Conservation (phyloP, 257 asterid species). For the Nicotiana otophora region DNA sequence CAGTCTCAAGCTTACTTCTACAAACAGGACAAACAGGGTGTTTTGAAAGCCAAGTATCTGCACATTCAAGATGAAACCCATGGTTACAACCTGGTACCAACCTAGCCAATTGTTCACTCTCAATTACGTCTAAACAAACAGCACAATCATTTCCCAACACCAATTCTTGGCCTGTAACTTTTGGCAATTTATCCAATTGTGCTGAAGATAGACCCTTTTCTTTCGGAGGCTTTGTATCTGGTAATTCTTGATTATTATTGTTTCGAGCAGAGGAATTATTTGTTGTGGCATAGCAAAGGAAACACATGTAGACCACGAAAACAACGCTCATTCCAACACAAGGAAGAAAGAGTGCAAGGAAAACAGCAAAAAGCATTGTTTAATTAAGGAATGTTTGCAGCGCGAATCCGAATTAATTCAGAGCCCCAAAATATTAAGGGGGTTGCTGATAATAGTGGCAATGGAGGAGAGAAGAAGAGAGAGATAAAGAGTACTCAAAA, state of each 20-base stretch:
- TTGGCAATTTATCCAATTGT: constrained; percentile 66
- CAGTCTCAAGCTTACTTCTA: constrained; percentile 49
- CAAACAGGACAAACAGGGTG: constrained; percentile 72
- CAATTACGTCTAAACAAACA: constrained; percentile 70
- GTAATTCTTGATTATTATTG: background rate
- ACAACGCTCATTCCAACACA: constrained; percentile 85
- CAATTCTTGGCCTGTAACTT: constrained; percentile 57
- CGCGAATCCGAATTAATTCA: no score
- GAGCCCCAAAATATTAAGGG: background rate
- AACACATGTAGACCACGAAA: constrained; percentile 63
- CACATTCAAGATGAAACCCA: constrained; percentile 75
- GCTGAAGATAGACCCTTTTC: constrained; percentile 53
- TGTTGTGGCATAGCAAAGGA: constrained; percentile 64
- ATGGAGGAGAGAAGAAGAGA: background rate
- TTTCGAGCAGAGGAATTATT: background rate
- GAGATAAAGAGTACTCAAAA: constrained; percentile 7
- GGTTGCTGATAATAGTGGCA: constrained; percentile 10
- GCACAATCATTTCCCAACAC: constrained; percentile 66
- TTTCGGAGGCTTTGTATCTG: background rate
- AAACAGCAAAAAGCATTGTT: constrained; percentile 58
- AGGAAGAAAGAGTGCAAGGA: constrained; percentile 76
- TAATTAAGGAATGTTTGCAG: no score
- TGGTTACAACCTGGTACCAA: constrained; percentile 85
- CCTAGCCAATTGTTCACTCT: constrained; percentile 55
- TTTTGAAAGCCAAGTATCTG: constrained; percentile 71